Conservation (phyloP, 164 flowering plant genomes). For the Cinnamomum chago region DNA sequence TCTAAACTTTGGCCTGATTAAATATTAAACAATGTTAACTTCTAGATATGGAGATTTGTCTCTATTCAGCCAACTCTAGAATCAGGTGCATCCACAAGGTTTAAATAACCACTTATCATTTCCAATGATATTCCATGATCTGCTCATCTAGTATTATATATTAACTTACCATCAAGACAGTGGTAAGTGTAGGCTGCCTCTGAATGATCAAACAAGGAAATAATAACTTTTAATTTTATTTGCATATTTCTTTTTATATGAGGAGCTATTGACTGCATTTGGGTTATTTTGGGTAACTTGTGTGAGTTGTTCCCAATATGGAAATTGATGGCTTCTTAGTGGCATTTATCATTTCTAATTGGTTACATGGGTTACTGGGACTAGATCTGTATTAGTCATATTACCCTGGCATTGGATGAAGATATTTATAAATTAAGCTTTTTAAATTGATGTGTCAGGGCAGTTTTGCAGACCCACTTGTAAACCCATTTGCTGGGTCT, state of each 20-base stretch:
- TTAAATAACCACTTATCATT: not conserved
- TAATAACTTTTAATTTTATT: not conserved
- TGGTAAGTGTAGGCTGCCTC: not conserved
- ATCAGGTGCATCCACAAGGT: not conserved
- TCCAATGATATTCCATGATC: constrained; percentile 4
- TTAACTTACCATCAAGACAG: not conserved
- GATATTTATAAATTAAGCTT: not conserved
- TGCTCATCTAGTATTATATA: not conserved
- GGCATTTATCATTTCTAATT: not conserved
- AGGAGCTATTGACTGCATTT: too few relatives aligned
- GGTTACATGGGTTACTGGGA: not conserved
- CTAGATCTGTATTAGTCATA: not conserved
- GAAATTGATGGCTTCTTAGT: not conserved
- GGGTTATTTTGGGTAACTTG: not conserved
- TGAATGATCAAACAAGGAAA: not conserved
- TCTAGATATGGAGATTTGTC: constrained; percentile 5
- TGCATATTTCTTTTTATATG: too few relatives aligned
- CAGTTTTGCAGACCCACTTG: not conserved
- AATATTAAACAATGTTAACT: not conserved
- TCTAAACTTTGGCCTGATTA: not conserved
- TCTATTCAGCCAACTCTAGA: not conserved
- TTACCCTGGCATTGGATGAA: not conserved
- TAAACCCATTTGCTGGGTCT: not conserved
- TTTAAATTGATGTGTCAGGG: not conserved
- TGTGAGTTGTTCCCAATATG: not conserved